Percentiles rank a stretch among this genome's conserved stretches.
Conservation (phyloP, 2,329 filamentous ascomycete species). For the Colletotrichum somersetense region DNA sequence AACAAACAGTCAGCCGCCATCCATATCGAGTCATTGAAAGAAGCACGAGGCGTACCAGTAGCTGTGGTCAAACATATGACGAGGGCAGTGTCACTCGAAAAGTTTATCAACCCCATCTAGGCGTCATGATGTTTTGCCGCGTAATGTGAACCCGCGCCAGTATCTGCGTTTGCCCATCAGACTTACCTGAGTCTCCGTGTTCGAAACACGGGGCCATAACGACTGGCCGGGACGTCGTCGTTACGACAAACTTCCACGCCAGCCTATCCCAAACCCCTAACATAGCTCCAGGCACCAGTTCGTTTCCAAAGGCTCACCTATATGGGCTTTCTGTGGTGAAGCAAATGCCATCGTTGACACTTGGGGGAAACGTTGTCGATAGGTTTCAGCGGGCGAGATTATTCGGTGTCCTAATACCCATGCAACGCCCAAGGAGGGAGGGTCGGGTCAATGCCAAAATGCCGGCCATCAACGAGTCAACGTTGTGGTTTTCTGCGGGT, state of each 20-base stretch:
- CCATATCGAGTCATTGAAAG: slow-evolving; percentile 21
- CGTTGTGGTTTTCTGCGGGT: slow-evolving; percentile 28
- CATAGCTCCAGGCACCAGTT: slow-evolving; percentile 14
- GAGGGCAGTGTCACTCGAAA: neutral
- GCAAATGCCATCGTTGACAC: slow-evolving; percentile 23
- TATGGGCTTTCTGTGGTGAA: slow-evolving; percentile 24
- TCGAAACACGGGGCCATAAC: slow-evolving; percentile 36
- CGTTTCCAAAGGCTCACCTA: slow-evolving; percentile 10
- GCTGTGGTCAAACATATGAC: slow-evolving; percentile 13
- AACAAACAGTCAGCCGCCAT: neutral
- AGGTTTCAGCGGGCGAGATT: slow-evolving; percentile 2
- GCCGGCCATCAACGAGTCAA: slow-evolving; percentile 38
- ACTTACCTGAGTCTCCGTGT: slow-evolving; percentile 21
- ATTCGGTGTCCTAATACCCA: slow-evolving; percentile 1
- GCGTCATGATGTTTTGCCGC: neutral
- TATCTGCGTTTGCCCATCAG: slow-evolving; percentile 13
- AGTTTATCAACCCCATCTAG: slow-evolving; percentile 1
- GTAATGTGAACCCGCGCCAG: neutral
- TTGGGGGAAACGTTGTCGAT: slow-evolving; percentile 18
- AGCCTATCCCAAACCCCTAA: neutral
- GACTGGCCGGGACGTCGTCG: slow-evolving; percentile 27
- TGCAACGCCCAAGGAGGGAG: slow-evolving; percentile 22
- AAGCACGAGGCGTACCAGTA: slow-evolving; percentile 6
- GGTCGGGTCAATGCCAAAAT: slow-evolving; percentile 37
- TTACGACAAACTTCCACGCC: slow-evolving; percentile 27